Conservation (phyloP, 345 rosid genomes). For the Carallia pectinifolia region DNA sequence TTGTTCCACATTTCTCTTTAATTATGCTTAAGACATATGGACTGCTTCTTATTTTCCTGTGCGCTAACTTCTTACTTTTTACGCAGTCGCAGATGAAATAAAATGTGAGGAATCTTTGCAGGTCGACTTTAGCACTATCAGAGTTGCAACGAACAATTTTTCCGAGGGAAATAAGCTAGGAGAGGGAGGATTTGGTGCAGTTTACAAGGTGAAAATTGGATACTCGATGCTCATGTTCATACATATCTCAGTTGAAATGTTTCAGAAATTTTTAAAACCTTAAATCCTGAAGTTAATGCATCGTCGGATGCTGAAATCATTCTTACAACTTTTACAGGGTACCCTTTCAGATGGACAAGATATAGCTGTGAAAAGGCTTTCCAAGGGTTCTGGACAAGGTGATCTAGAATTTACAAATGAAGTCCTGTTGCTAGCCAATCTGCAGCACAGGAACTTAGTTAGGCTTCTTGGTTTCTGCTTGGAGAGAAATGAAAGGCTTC, state of each 20-base stretch:
- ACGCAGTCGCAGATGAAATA: neutral
- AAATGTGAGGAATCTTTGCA: neutral
- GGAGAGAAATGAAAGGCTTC: neutral
- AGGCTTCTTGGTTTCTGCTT: constrained; percentile 13
- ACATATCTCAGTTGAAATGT: too few species aligned
- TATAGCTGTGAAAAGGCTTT: constrained; percentile 13
- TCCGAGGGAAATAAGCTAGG: constrained; percentile 9
- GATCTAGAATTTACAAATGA: constrained; percentile 15
- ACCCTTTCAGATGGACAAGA: neutral
- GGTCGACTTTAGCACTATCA: neutral
- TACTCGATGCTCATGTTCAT: too few species aligned
- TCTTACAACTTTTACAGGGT: neutral
- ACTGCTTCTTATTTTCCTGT: too few species aligned
- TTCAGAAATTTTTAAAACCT: too few species aligned
- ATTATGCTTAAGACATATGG: too few species aligned
- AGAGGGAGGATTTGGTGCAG: constrained; percentile 12
- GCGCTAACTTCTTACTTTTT: neutral
- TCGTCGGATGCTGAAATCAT: too few species aligned
- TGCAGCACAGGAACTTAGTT: constrained; percentile 11
- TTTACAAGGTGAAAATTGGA: constrained; percentile 9
- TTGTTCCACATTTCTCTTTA: too few species aligned
- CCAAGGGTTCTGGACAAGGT: constrained; percentile 12
- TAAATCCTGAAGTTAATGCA: too few species aligned
- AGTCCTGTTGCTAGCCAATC: constrained; percentile 10
- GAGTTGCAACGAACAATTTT: constrained; percentile 10